A percentile compares a stretch with the other conserved stretches of the same genome.
phyloP scores from a whole-genome alignment of 2,329 filamentous ascomycete genomes.

The Fusarium sp. region DNA sequence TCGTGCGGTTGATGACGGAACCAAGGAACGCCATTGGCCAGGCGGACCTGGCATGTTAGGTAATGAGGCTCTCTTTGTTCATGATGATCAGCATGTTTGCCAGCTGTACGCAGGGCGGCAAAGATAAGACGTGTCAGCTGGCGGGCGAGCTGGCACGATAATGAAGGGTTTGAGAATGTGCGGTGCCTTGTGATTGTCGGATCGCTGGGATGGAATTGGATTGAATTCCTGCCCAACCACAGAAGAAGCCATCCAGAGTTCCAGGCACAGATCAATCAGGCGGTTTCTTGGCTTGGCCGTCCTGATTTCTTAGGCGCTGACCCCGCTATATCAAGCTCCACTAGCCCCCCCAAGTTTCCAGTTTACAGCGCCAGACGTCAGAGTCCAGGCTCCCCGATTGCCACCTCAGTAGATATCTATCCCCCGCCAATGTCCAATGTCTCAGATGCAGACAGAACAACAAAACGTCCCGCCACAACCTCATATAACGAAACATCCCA shows the following conservation, averaged over 20 bases:
- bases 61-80: constrained; percentile 37
- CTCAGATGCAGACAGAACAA: constrained; percentile 24
- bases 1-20: background rate
- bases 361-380: no score
- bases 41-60: constrained; percentile 28
- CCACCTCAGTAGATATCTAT: no score
- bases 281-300: constrained; percentile 1
- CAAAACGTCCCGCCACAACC: no score
- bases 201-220: background rate
- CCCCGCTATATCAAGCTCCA: constrained; percentile 40
- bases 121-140: constrained; percentile 11
- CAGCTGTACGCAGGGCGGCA: constrained; percentile 20
- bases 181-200: no score
- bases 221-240: background rate
- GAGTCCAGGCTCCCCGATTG: no score
- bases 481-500: no score
- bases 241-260: background rate
- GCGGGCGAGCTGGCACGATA: background rate
- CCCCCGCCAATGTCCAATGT: constrained; percentile 16
- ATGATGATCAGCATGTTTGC: constrained; percentile 43
- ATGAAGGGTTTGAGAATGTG: background rate
- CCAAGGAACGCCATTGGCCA: constrained; percentile 9
- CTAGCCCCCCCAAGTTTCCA: constrained; percentile 35
- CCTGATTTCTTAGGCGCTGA: constrained; percentile 15
- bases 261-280: constrained; percentile 22